These are phyloP conservation scores for Apophysomyces ossiformis DNA, from an alignment of 371 early-diverging fungal genomes.

Conservation along the genomic window DNA sequence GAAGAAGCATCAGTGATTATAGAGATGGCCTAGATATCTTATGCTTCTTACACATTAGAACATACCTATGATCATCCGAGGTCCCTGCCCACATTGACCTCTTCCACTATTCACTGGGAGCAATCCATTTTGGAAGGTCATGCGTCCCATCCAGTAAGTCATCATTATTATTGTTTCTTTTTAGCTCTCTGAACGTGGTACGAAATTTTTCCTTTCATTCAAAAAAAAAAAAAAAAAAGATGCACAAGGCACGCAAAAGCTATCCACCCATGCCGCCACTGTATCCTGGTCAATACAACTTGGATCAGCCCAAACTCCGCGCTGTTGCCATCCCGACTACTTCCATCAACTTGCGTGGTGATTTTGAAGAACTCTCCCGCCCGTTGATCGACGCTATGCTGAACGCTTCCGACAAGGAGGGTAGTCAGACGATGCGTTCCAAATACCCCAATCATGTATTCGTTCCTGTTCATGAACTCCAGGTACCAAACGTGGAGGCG, in stretches of 20 bases:
- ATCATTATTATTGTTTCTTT: neutral
- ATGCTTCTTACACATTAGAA: constrained; percentile 15
- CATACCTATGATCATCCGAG: constrained; percentile 60
- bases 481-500: constrained; percentile 62
- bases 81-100: constrained; percentile 47
- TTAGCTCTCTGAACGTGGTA: too few species aligned
- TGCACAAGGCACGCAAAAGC: constrained; percentile 72
- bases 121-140: constrained; percentile 77
- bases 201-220: too few species aligned
- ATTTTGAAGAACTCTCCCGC: constrained; percentile 45
- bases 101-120: constrained; percentile 72
- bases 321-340: constrained; percentile 58
- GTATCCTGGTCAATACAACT: constrained; percentile 46
- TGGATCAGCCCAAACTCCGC: constrained; percentile 50
- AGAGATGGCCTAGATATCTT: too few species aligned
- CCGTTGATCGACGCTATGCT: constrained; percentile 40
- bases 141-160: constrained; percentile 77
- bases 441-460: constrained; percentile 41
- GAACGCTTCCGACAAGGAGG: constrained; percentile 13
- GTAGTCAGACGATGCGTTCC: constrained; percentile 12
- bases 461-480: constrained; percentile 70
- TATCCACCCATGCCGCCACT: constrained; percentile 62
- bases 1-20: too few species aligned
- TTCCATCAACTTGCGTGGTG: constrained; percentile 55
- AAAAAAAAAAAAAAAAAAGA: constrained; percentile 29